Evolutionary conservation across 202 grass and related monocot genomes (phyloP), one percentile per base, ranked within the genome.

Genomic region (Setaria italica): DNA sequence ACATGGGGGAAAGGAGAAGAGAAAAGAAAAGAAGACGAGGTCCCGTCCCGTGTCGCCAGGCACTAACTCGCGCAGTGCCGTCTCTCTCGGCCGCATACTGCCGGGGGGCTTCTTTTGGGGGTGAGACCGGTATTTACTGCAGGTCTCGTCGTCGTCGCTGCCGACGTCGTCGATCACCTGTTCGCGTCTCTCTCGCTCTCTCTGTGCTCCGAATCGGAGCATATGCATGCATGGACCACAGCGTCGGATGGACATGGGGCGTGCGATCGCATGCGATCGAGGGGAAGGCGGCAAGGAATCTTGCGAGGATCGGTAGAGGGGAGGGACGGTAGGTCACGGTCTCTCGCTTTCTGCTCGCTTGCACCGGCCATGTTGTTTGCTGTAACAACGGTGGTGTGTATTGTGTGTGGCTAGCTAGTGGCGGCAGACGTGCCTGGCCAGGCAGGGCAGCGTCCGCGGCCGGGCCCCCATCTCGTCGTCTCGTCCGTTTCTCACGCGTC

Each of bases 61-160:
- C 42, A 11, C 47, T 48, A 10, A 10, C 63, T 15, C 15, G 33
- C 17, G 51, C 14, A 37, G 20, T 50, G 50, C 66, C 60, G 69
- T 85, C 76, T 32, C 82, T 85, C 81, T 84, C 74, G 14, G 42
- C 34, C 1, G 53, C 68, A 51, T 56, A 48, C 66, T 33, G 62
- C 74, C 82, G 53, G 10, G 9, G 67, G 51, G 62, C 76, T 51
- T 74, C 81, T 67, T 80, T 79, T 39, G 54, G 55, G 63, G 11
- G 55, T 14, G 51, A 12, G 21, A 19, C 35, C n/a, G 63, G 39
- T 16, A 37, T 17, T 48, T 29, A 71, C n/a, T 12, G 74, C 17
- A 32, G 59, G 25, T 32, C 39, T 32, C 62, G 60, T 49, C 70
- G 48, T 20, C 71, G 46, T 1, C 77, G 50, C 11, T 39, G 34